Percentiles rank a stretch among this genome's conserved stretches.
Evolutionary conservation across 805 yeast species (phyloP).

Genomic region (Candida xiaguanensis): DNA sequence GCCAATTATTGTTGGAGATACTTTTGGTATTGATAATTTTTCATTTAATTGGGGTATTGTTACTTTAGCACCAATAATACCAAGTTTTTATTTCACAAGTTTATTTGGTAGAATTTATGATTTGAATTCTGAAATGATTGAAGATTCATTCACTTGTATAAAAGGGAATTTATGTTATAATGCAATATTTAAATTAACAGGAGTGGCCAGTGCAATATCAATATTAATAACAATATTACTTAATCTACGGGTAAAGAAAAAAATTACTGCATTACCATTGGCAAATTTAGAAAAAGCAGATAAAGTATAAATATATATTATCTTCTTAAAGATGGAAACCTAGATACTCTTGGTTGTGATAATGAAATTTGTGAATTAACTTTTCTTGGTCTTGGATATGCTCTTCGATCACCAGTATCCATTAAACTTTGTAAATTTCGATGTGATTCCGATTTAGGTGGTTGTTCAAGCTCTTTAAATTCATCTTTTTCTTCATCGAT

Average conservation of each 20-base stretch:
- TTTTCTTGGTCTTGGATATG: conserved; percentile 16
- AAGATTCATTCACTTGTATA: conserved; percentile 17
- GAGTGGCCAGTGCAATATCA: conserved; percentile 28
- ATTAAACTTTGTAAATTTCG: conserved; percentile 15
- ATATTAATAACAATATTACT: conserved; percentile 9
- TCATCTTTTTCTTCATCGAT: conserved; percentile 38
- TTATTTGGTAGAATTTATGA: conserved; percentile 67
- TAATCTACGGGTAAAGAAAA: background rate
- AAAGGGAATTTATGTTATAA: conserved; percentile 41
- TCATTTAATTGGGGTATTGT: conserved; percentile 74
- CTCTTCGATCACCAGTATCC: conserved; percentile 21
- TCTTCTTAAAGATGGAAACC: conserved; percentile 15
- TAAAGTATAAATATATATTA: conserved; percentile 3
- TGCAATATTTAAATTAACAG: conserved; percentile 39
- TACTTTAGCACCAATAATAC: conserved; percentile 61
- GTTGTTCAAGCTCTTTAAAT: conserved; percentile 12
- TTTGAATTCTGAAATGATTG: conserved; percentile 22
- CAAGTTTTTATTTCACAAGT: conserved; percentile 56
- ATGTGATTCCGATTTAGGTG: conserved; percentile 12
- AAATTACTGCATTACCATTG: conserved; percentile 8
- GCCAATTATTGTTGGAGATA: conserved; percentile 74
- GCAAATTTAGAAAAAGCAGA: conserved; percentile 3
- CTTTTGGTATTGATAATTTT: conserved; percentile 65
- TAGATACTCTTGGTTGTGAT: conserved; percentile 10
- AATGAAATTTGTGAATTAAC: conserved; percentile 5